These are phyloP conservation scores for Pugionium dolabratum DNA, from an alignment of 345 rosid species.

Conservation along the genomic window DNA sequence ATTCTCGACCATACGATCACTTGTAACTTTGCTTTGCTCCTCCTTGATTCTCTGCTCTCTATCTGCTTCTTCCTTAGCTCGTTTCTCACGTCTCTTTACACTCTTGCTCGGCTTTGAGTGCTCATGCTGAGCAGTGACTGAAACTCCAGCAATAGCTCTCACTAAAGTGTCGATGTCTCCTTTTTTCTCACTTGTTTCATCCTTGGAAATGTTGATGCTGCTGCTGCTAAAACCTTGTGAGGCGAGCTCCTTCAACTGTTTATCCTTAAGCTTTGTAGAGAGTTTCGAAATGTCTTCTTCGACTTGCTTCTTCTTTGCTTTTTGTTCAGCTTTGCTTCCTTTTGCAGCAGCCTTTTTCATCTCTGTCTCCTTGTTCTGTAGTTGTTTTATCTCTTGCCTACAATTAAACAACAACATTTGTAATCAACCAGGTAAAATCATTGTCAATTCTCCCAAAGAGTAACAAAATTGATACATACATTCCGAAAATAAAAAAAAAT, in stretches of 20 bases:
- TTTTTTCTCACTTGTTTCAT: conserved; percentile 48
- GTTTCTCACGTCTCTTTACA: conserved; percentile 72
- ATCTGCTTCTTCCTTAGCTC: conserved; percentile 89
- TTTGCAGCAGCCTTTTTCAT: conserved; percentile 90
- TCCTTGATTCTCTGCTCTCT: conserved; percentile 90
- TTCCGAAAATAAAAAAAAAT: not conserved
- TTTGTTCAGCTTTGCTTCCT: conserved; percentile 95
- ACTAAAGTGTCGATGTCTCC: conserved; percentile 71
- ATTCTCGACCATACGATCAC: conserved; percentile 68
- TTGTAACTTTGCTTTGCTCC: conserved; percentile 75
- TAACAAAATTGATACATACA: not conserved
- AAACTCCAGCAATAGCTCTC: conserved; percentile 84
- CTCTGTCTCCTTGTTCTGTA: conserved; percentile 81
- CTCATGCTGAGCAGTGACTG: conserved; percentile 59
- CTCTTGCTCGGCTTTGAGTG: conserved; percentile 73
- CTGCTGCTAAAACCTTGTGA: conserved; percentile 60
- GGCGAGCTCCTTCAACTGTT: conserved; percentile 75
- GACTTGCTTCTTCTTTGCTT: conserved; percentile 93
- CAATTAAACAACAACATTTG: not conserved
- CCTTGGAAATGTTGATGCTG: conserved; percentile 30
- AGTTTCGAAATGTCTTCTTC: conserved; percentile 79
- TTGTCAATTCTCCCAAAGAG: not conserved
- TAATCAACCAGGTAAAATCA: not conserved
- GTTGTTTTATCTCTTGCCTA: conserved; percentile 74
- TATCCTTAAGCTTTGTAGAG: conserved; percentile 69